Evolutionary conservation across 305 asterid species (phyloP).

Genomic region (Plantago coronopus): DNA sequence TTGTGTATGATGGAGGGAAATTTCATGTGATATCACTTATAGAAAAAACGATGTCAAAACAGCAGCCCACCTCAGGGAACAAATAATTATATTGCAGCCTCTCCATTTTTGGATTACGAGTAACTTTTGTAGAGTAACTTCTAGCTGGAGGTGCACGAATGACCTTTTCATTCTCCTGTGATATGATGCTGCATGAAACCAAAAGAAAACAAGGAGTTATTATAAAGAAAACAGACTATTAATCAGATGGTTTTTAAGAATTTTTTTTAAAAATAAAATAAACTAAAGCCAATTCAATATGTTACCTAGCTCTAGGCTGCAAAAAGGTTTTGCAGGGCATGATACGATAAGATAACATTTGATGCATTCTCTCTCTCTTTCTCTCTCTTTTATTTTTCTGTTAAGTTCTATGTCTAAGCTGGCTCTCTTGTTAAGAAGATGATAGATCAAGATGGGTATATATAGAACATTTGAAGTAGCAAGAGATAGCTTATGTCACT

Average conservation of each 20-base stretch:
- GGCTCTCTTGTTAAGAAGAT: slow-evolving; percentile 14
- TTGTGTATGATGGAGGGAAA: background rate
- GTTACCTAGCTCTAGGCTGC: slow-evolving; percentile 54
- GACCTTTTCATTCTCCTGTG: slow-evolving; percentile 36
- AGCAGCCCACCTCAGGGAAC: slow-evolving; percentile 74
- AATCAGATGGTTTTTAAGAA: too few species aligned
- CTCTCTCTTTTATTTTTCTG: slow-evolving; percentile 13
- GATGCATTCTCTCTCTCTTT: slow-evolving; percentile 23
- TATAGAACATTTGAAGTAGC: slow-evolving; percentile 1
- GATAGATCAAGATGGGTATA: background rate
- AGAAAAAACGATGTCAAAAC: background rate
- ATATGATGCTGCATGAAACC: slow-evolving; percentile 46
- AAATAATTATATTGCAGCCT: slow-evolving; percentile 64
- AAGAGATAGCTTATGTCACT: slow-evolving; percentile 23
- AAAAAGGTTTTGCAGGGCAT: slow-evolving; percentile 39
- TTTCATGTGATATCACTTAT: background rate
- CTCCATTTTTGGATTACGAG: slow-evolving; percentile 67
- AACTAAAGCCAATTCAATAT: slow-evolving; percentile 8
- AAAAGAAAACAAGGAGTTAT: slow-evolving; percentile 11
- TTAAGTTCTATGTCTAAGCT: slow-evolving; percentile 20
- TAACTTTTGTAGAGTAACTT: slow-evolving; percentile 57
- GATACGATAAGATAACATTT: slow-evolving; percentile 26
- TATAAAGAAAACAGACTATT: slow-evolving; percentile 6
- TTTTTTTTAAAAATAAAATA: background rate
- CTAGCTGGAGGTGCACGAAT: slow-evolving; percentile 42